Base-by-base conservation (phyloP, 768 basidiomycete species). In the Neoboletus magnificus region DNA sequence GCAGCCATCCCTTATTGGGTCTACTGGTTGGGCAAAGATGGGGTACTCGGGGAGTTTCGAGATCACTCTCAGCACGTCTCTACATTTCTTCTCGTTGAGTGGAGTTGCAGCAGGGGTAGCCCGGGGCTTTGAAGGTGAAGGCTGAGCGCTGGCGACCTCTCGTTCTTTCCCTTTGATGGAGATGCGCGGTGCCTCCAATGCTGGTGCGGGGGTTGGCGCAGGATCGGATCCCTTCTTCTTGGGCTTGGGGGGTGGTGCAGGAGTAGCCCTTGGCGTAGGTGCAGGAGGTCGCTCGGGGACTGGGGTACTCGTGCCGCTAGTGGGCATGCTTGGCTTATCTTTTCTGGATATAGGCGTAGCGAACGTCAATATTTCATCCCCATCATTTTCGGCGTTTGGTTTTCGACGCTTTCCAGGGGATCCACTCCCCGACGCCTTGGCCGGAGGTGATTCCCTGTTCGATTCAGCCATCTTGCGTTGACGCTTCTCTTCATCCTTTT, bases 1-100 rank as follows among this genome's bases (percentile, higher is more conserved):
- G 69, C 90, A 96, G 20, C 91, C 93, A 71, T 92, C 91, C 48
- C 73, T 66, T 15, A 83, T 71, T 4, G 95, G 89, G 69, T 98
- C 88, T 20, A 98, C 96, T 4, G 96, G 91, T 25, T 81, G 77
- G 47, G 78, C 65, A 74, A 98, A 98, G 55, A 93, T 86, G 29
- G 69, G 73, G 39, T 84, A 80, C 66, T 93, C 89, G 2, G 84
- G 81, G 18, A 88, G 63, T 63, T 79, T 87, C 49, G 73, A 69
- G 9, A 94, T 64, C 23, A 60, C 72, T 66, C 79, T 85, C 53
- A 95, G 60, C 33, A 93, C 69, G 4, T 89, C 86, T 66, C 79
- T 86, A 67, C 87, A 90, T 71, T 92, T 96, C 79, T 86, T 92
- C 62, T 87, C 83, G 69, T 92, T 89, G 60, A 94, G 71, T 2